Base-by-base conservation (phyloP, 2,329 filamentous ascomycete genomes). In the Fusarium penzigii region DNA sequence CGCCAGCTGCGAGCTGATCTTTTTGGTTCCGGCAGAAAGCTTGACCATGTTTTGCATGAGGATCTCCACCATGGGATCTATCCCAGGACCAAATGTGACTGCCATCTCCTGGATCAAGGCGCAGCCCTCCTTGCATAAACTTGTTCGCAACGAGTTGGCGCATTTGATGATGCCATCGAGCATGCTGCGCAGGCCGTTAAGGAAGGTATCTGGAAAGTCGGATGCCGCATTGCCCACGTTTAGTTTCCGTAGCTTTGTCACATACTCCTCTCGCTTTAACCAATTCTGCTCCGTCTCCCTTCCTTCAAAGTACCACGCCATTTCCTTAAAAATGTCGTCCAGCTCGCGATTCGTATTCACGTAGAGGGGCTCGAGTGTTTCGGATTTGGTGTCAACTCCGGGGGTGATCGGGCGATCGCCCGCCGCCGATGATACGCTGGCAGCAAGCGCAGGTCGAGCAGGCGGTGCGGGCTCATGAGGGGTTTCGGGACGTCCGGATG, bases 241-340 rank as follows among this genome's bases (percentile, higher is more conserved):
- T 25, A 97, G 80, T 57, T 85, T 83, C 47, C 93, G 85, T 44
- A 97, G 73, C 59, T 89, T 92, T 8, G 81, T 81, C 38, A 92
- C 81, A 66, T 84, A 87, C 74, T 93, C 89, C 70, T 97, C 93
- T 69, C 93, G 83, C 61, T 88, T 86, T 63, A 90, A 70, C 93
- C 93, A 97, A 67, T 97, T 97, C 53, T 89, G 85, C 68, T 97
- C 93, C 1, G 88, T 85, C 74, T 97, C 93, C 68, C 81, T 90
- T 47, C 92, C 92, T 61, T 97, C 92, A 57, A 97, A 97, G 68
- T 82, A 81, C 48, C 80, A 79, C 32, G 86, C 78, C 90, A 97
- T 96, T 32, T 89, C 87, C 59, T 84, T 85, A 68, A 96, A 86
- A 2, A 88, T 85, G 25, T 96, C 92, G 54, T 97, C 92, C n/a